Base-by-base conservation (phyloP, 2,329 filamentous ascomycete genomes). In the Aspergillus brunneoviolaceus region DNA sequence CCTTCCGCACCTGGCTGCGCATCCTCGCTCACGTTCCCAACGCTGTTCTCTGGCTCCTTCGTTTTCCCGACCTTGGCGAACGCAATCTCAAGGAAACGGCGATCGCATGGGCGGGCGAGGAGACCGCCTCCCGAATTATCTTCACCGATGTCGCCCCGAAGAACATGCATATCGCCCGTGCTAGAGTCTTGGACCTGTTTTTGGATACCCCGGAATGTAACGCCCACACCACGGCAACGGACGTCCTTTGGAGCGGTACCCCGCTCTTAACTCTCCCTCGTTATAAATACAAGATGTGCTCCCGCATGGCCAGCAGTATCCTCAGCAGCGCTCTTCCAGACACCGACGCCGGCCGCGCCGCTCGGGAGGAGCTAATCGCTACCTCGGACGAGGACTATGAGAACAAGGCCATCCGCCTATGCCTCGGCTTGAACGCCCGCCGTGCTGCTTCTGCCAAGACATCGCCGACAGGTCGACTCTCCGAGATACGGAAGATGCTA, bases 231-330 rank as follows among this genome's bases (percentile, higher is more conserved):
- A 99, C 95, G 1, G 95, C 95, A 2, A 96, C 95, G 12, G 95
- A 99, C 71, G 89, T 98, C 1, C 82, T 99, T 6, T 99, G 95
- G 95, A 96, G 91, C 55, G 96, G 93, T 67, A 98, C 95, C 0
- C 95, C 95, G 5, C 80, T 99, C 23, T 82, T 99, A 29, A 99
- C 95, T 0, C 82, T 95, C 31, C 93, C 95, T 11, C 86, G 95
- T 39, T 97, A 98, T 75, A 86, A 90, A 54, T 97, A 97, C 79
- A 99, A 99, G 77, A 99, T 99, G 95, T 99, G 95, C 76, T 96
- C 92, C 49, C 90, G 95, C 57, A 99, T 99, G 90, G 95, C 94
- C 6, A 93, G 95, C 6, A 96, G 92, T 11, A 98, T 99, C 59
- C 82, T 99, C 31, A 90, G 87, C 65, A 95, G 95, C 16, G 95